Base-by-base conservation (phyloP, 2,329 filamentous ascomycete species). In the Trichoderma aggressivum region DNA sequence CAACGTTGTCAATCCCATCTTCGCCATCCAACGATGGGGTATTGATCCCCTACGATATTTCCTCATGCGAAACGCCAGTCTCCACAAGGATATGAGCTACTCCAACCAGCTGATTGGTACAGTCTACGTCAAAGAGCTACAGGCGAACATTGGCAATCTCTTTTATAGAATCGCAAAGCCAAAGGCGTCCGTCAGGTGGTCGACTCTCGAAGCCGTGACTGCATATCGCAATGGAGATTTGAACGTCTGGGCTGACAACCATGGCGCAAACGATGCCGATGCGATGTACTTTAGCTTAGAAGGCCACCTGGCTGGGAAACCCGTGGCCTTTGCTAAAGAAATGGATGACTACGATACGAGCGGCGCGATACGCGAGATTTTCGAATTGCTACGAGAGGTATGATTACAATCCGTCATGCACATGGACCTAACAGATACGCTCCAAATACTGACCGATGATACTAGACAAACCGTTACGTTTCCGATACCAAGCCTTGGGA, bases 1-100 rank as follows among this genome's bases (percentile, higher is more conserved):
- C 73, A 98, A 98, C 79, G 95, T 97, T 2, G 95, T 99, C 56
- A 96, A 97, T 77, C 96, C 96, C 0, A 94, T 97, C 78, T 94
- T 94, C 75, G 96, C 96, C 14, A 87, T 98, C 61, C 91, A 97
- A 74, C 89, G 94, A 7, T 99, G 94, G 82, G 94, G 94, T 3
- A 85, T 94, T 5, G 97, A 99, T 79, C 87, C 90, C 1, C 90
- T 99, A 86, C 91, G 96, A 11, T 98, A 92, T 82, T 99, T 95
- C 80, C 88, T 99, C 74, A 88, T 94, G 74, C 88, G 91, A 73
- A 91, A 94, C 73, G 94, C 94, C 55, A 92, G 90, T 26, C 88
- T 97, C 39, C 83, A 83, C 16, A 85, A 92, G 70, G 96, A 99
- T 78, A 88, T 93, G 34, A 90, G 94, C 79, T 99, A 98, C 78